Conservation (phyloP, 2,329 filamentous ascomycete species). For the Colletotrichum tamarilloi region DNA sequence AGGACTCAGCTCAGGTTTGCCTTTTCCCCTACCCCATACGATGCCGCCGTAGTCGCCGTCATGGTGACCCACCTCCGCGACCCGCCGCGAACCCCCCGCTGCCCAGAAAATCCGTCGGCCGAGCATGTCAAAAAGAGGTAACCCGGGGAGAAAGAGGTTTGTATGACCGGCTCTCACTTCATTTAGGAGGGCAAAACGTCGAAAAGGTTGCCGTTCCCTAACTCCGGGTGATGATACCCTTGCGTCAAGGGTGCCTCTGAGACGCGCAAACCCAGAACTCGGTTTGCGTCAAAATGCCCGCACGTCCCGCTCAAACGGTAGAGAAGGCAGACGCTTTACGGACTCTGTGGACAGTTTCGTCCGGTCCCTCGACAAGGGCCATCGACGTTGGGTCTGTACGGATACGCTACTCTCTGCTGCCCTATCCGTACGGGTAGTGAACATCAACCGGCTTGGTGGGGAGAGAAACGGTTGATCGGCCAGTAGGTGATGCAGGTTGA, state of each 20-base stretch:
- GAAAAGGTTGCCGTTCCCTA: neutral
- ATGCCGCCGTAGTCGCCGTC: slow-evolving; percentile 10
- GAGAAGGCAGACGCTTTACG: neutral
- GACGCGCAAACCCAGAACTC: slow-evolving; percentile 15
- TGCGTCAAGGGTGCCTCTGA: slow-evolving; percentile 20
- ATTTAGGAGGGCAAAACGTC: slow-evolving; percentile 7
- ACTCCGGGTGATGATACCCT: slow-evolving; percentile 25
- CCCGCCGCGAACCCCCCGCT: neutral
- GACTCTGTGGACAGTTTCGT: slow-evolving; percentile 10
- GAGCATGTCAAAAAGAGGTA: slow-evolving; percentile 10
- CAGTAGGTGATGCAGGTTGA: slow-evolving; percentile 2
- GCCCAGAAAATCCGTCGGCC: neutral
- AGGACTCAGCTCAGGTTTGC: neutral
- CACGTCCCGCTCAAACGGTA: slow-evolving; percentile 26
- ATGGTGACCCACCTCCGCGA: neutral
- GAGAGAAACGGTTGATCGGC: slow-evolving; percentile 9
- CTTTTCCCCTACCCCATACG: slow-evolving; percentile 6
- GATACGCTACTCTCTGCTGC: neutral
- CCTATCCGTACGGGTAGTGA: neutral
- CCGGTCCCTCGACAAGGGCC: neutral
- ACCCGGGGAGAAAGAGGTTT: neutral
- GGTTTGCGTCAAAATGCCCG: slow-evolving; percentile 22
- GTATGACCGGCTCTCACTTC: slow-evolving; percentile 7
- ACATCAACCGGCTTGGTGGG: slow-evolving; percentile 12
- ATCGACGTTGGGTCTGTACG: neutral